Base-by-base conservation (phyloP, 2,329 filamentous ascomycete species). In the Hypoxylon sp. region DNA sequence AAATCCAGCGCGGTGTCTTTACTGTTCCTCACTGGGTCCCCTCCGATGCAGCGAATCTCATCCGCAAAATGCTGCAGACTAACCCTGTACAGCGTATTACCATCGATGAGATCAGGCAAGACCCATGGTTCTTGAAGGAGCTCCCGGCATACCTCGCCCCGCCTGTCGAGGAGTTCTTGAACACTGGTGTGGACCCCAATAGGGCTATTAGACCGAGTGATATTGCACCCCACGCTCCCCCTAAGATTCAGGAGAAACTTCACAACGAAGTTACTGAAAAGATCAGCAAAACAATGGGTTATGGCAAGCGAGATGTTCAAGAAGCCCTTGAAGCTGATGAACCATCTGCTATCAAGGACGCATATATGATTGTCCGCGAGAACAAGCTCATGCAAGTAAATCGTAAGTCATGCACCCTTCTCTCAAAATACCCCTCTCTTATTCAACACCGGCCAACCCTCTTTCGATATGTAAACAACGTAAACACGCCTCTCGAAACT, bases 311-410 rank as follows among this genome's bases (percentile, higher is more conserved):
- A 68, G 96, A 99, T 82, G 95, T 99, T 58, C 92, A 98, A 77
- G 96, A 98, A 80, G 95, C 96, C 21, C 84, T 99, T 69, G 91
- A 92, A 75, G 94, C 93, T 62, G 90, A 96, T 58, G 96, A 99
- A 79, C 96, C 96, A 11, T 98, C 94, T 64, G 94, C 96, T 10
- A 98, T 99, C 84, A 99, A 99, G 82, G 96, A 99, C 81, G 96
- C 96, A 1, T 99, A 98, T 82, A 90, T 98, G 81, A 99, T 99
- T 79, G 93, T 99, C 25, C 90, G 95, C 58, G 96, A 99, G 80
- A 98, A 98, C 78, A 96, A 98, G 79, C 88, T 98, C 78, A 98
- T 98, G 94, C 92, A 94, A 79, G 91, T 90, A 60, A 97, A 94
- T 79, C 94, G 93, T 97, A 84, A 89, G 93, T 89, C 52, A 48